phyloP scores from a whole-genome alignment of 2,329 filamentous ascomycete species.

The Gnomoniopsis sp. region DNA sequence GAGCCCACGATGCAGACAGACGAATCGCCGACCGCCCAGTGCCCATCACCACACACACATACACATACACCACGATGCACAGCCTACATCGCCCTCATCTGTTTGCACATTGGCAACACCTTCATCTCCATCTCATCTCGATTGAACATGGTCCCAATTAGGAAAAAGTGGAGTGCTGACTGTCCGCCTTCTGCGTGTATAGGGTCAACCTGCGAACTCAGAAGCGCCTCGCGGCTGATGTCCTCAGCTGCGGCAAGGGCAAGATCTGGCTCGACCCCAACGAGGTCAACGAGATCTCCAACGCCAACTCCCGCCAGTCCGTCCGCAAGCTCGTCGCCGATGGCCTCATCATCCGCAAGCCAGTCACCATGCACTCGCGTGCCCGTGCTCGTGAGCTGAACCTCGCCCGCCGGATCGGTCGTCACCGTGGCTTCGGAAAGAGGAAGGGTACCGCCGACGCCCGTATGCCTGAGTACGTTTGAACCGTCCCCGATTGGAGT shows the following conservation, averaged over 20 bases:
- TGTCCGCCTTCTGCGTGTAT: constrained; percentile 25
- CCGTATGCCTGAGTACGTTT: constrained; percentile 91
- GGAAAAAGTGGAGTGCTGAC: constrained; percentile 15
- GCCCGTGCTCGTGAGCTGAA: constrained; percentile 93
- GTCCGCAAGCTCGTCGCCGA: constrained; percentile 99
- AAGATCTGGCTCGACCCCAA: constrained; percentile 99
- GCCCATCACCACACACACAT: not conserved
- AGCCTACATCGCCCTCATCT: not conserved
- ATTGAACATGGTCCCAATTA: not conserved
- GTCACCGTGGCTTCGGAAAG: constrained; percentile 99
- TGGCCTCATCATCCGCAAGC: constrained; percentile 99
- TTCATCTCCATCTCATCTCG: not conserved
- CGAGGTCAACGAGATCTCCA: constrained; percentile 98
- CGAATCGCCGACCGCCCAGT: not conserved
- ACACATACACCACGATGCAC: not conserved
- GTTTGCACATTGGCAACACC: not conserved
- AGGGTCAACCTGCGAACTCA: constrained; percentile 99
- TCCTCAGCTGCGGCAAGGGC: constrained; percentile 98
- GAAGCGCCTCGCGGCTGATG: constrained; percentile 98
- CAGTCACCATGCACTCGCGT: constrained; percentile 99
- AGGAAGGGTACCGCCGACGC: constrained; percentile 99
- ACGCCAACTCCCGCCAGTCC: constrained; percentile 99
- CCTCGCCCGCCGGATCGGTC: constrained; percentile 88
- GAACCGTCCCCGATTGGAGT: not conserved
- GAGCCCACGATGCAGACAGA: not conserved